Evolutionary conservation across 208 protist species (phyloP), one percentile per base, ranked within the genome.

Genomic region (Leishmania arabica): DNA sequence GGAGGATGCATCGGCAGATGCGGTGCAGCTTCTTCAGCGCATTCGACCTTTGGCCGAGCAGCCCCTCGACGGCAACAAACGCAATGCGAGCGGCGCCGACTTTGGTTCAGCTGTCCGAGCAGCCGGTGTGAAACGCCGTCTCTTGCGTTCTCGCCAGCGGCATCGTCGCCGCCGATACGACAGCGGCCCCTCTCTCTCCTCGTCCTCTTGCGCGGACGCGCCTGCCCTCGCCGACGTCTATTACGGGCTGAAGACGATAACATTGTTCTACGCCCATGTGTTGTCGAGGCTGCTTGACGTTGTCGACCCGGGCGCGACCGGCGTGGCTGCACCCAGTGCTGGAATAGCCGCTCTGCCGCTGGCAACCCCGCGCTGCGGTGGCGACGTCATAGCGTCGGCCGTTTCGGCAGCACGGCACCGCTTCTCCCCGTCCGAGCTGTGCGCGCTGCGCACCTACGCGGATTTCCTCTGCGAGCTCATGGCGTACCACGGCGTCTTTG

Each of bases 401-500:
- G 21, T 9, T 3, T 69, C 45, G 27, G 58, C 53, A 19, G 15
- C 64, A 60, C 68, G 81, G 31, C 24, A 53, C 54, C 64, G 71
- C 71, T 19, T 85, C 27, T 77, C 77, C 9, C 82, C 82, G 3
- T 81, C 78, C 11, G 78, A 79, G 45, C 51, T 91, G 62, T 92
- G 90, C 80, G 73, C 53, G 27, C 69, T 88, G 31, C 90, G 91
- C 72, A 92, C 89, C 49, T 89, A 90, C 72, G 84, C 86, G 13
- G 78, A 60, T 31, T 95, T 96, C 79, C 80, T 93, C 17, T 95
- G 91, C 76, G 88, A 87, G 68, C n/a, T 91, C 40, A 95, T 96
- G 91, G 77, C 87, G 6, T 93, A 90, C 77, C 93, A 96, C 79
- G 93, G 93, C 40, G 69, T 96, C 40, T 92, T 93, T 77, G 82